Percentiles rank a stretch among this genome's conserved stretches.
These are phyloP conservation scores for Malus sieversii DNA, from an alignment of 306 rosid species.

Conservation along the genomic window DNA sequence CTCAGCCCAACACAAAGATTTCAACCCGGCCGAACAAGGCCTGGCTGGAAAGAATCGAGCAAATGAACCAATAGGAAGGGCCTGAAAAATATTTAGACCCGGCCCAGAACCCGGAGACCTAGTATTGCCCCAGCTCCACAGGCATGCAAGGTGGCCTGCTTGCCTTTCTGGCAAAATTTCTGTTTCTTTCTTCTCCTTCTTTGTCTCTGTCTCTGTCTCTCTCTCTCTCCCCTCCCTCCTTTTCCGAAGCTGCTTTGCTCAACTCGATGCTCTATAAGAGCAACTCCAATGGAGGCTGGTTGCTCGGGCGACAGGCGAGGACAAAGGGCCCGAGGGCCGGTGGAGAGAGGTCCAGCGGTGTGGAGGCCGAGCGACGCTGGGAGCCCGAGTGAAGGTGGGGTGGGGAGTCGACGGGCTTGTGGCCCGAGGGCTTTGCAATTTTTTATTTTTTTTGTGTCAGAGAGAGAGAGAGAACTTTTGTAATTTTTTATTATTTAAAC, in stretches of 20 bases:
- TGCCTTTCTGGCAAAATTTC: slow-evolving; percentile 5
- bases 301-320: no score
- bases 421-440: no score
- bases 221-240: not conserved
- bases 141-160: not conserved
- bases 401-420: no score
- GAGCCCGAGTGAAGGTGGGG: no score
- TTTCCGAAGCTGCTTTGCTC: slow-evolving; percentile 33
- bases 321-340: no score
- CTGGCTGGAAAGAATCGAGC: not conserved
- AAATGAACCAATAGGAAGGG: not conserved
- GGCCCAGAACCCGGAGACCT: not conserved
- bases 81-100: not conserved
- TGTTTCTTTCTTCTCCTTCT: not conserved
- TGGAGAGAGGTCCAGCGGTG: no score
- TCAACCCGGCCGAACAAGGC: not conserved
- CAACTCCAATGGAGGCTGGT: no score
- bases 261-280: slow-evolving; percentile 1
- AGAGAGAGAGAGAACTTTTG: no score
- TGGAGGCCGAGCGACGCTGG: no score
- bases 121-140: slow-evolving; percentile 3
- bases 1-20: not conserved
- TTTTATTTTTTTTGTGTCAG: no score
- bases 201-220: not conserved
- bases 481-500: no score